phyloP scores from a whole-genome alignment of 169 alveolate species.

The Perkinsus olseni region DNA sequence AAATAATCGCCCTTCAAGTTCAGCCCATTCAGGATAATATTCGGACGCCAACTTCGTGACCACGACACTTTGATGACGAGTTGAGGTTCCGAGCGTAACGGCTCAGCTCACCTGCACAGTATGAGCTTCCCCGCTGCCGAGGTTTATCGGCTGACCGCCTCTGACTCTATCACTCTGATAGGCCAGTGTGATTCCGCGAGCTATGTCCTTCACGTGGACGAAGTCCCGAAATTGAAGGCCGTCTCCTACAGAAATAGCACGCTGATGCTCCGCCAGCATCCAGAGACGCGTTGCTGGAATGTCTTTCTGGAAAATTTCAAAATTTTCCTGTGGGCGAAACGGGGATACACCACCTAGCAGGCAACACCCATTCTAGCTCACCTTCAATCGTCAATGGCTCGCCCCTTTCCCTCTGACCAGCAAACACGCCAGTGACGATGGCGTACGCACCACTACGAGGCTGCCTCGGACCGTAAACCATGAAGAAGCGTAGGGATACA shows the following conservation, averaged over 20 bases:
- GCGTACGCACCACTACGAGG: constrained; percentile 35
- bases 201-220: constrained; percentile 28
- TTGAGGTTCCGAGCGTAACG: too few species aligned
- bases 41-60: too few species aligned
- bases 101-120: not conserved
- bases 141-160: constrained; percentile 23
- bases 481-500: constrained; percentile 26
- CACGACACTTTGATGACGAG: too few species aligned
- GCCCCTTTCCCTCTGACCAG: constrained; percentile 14
- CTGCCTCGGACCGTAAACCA: constrained; percentile 35
- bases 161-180: constrained; percentile 11
- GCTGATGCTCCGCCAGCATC: not conserved
- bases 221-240: constrained; percentile 30
- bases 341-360: too few species aligned
- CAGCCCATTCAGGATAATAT: too few species aligned
- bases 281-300: not conserved
- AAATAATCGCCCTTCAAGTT: too few species aligned
- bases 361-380: not conserved
- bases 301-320: too few species aligned
- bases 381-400: constrained; percentile 19
- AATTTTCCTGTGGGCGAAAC: too few species aligned
- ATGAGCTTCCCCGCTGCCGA: constrained; percentile 14
- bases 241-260: not conserved
- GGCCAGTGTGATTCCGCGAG: constrained; percentile 19
- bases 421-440: constrained; percentile 25